Conservation (phyloP, 2,329 filamentous ascomycete species). For the Coleophoma eucalyptorum region DNA sequence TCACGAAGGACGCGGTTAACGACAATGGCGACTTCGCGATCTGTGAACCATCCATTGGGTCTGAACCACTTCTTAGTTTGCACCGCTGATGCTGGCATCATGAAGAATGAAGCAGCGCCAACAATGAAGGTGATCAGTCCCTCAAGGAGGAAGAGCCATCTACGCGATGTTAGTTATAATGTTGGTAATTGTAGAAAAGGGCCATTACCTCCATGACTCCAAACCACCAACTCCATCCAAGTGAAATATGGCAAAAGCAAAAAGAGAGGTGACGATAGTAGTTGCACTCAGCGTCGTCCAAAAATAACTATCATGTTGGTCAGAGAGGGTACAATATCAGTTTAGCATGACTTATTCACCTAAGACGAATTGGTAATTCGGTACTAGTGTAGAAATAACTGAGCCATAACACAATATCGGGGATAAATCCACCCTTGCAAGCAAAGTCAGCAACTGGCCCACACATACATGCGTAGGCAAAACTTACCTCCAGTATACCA, state of each 20-base stretch:
- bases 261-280: conserved; percentile 42
- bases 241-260: conserved; percentile 50
- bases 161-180: conserved; percentile 2
- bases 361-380: conserved; percentile 63
- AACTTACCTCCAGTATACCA: conserved; percentile 16
- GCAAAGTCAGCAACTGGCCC: no score
- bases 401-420: conserved; percentile 60
- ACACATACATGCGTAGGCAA: no score
- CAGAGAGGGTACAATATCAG: no score
- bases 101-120: conserved; percentile 48
- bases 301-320: conserved; percentile 44
- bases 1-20: conserved; percentile 57
- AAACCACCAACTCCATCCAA: conserved; percentile 44
- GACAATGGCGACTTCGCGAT: conserved; percentile 63
- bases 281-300: conserved; percentile 57
- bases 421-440: conserved; percentile 49
- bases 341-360: no score
- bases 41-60: conserved; percentile 59
- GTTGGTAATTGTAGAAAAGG: no score
- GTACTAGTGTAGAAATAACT: conserved; percentile 70
- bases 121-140: conserved; percentile 49
- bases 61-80: conserved; percentile 52
- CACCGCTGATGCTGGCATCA: conserved; percentile 56
- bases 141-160: conserved; percentile 54
- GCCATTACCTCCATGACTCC: conserved; percentile 38